Evolutionary conservation across 2,329 filamentous ascomycete species (phyloP).

Genomic region (Trichoderma lentiforme): DNA sequence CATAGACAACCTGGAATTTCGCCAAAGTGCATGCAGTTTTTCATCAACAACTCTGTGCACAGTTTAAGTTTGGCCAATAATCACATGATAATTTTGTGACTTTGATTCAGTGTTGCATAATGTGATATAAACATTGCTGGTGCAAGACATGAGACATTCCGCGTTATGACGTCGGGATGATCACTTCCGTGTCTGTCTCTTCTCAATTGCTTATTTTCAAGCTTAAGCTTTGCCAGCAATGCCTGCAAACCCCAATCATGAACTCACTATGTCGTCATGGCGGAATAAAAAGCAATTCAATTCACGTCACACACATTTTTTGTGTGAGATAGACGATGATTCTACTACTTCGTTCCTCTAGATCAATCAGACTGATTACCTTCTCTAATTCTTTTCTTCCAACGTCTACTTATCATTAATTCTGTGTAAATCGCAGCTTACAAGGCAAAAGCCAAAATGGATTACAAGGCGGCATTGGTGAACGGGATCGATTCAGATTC

Average conservation of each 20-base stretch:
- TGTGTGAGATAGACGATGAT: not conserved
- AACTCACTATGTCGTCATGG: slow-evolving; percentile 14
- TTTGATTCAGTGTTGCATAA: not conserved
- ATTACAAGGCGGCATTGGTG: slow-evolving; percentile 8
- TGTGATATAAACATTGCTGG: not conserved
- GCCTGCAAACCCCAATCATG: not conserved
- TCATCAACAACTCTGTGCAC: not conserved
- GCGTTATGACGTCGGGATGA: slow-evolving; percentile 5
- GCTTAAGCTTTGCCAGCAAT: not conserved
- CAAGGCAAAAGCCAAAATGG: not conserved
- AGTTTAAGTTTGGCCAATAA: not conserved
- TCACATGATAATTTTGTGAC: not conserved
- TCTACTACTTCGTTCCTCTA: not conserved
- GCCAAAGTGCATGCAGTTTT: too few relatives aligned
- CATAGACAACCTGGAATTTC: too few relatives aligned
- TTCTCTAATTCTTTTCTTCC: not conserved
- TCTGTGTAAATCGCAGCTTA: not conserved
- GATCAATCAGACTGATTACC: not conserved
- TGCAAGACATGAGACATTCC: not conserved
- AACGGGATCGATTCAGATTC: not conserved
- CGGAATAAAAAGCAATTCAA: not conserved
- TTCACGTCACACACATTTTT: not conserved
- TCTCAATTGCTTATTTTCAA: not conserved
- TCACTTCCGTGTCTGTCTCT: not conserved
- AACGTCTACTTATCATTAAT: not conserved